A percentile compares a stretch with the other conserved stretches of the same genome.
phyloP scores from a whole-genome alignment of 1,284 basidiomycete genomes.

The Lentinula novae-zelandiae region DNA sequence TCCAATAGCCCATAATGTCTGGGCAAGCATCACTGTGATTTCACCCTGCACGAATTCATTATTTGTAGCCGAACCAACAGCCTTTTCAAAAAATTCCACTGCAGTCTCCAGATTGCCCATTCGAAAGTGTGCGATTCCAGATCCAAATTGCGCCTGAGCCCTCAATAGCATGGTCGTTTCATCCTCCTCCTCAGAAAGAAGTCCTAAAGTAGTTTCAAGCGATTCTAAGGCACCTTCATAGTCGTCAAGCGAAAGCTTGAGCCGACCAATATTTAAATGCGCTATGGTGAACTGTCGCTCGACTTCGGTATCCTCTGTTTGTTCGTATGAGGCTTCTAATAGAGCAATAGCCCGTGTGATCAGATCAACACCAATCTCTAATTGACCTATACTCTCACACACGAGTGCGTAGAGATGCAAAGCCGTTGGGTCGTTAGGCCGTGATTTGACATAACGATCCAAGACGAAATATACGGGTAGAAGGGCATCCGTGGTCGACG shows the following conservation, averaged over 20 bases:
- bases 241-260: constrained; percentile 61
- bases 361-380: constrained; percentile 56
- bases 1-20: constrained; percentile 80
- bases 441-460: constrained; percentile 69
- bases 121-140: constrained; percentile 71
- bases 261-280: constrained; percentile 78
- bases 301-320: constrained; percentile 72
- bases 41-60: constrained; percentile 56
- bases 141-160: constrained; percentile 67
- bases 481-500: constrained; percentile 39
- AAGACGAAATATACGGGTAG: constrained; percentile 81
- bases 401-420: constrained; percentile 86
- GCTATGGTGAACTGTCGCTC: constrained; percentile 84
- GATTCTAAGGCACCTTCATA: constrained; percentile 64
- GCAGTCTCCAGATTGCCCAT: constrained; percentile 61
- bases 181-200: constrained; percentile 57
- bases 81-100: constrained; percentile 63
- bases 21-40: constrained; percentile 72
- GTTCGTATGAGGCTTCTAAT: constrained; percentile 87
- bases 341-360: constrained; percentile 67
- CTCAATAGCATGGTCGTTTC: constrained; percentile 35
- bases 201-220: constrained; percentile 69
- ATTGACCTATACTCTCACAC: constrained; percentile 80
- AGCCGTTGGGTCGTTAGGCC: constrained; percentile 70
- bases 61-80: constrained; percentile 52